Percentiles rank a stretch among this genome's conserved stretches.
Conservation (phyloP, 2,329 filamentous ascomycete genomes). For the Cercospora brassicicola region DNA sequence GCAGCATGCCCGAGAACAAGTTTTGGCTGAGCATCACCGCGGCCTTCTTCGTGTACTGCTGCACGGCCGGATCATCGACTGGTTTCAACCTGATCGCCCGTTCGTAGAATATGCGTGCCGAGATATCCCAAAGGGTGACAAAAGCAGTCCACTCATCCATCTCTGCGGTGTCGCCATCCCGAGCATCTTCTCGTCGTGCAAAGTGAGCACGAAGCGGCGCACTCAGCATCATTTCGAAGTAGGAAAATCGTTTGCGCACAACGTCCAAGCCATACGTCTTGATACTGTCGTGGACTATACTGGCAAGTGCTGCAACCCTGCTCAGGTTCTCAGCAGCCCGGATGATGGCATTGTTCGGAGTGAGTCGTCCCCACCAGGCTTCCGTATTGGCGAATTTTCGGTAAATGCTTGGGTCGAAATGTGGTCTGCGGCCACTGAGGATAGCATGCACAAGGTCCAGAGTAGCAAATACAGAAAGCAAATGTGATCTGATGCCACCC, state of each 20-base stretch:
- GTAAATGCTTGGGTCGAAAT: slow-evolving; percentile 19
- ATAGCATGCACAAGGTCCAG: slow-evolving; percentile 21
- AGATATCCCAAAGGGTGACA: slow-evolving; percentile 11
- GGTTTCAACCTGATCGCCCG: slow-evolving; percentile 10
- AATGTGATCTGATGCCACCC: slow-evolving; percentile 17
- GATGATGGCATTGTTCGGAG: slow-evolving; percentile 4
- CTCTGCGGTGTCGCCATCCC: background rate
- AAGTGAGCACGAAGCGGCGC: slow-evolving; percentile 3
- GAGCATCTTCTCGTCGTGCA: background rate
- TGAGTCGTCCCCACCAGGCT: slow-evolving; percentile 22
- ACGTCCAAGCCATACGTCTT: background rate
- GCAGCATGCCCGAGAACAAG: slow-evolving; percentile 16
- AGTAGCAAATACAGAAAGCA: slow-evolving; percentile 21
- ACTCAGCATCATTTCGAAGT: slow-evolving; percentile 4
- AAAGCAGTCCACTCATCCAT: slow-evolving; percentile 13
- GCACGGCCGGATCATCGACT: slow-evolving; percentile 15
- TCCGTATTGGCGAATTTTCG: slow-evolving; percentile 15
- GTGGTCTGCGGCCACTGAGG: slow-evolving; percentile 18
- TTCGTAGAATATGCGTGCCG: slow-evolving; percentile 16
- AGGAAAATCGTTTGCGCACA: background rate
- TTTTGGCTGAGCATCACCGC: background rate
- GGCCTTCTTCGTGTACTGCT: slow-evolving; percentile 13
- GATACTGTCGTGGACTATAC: slow-evolving; percentile 9
- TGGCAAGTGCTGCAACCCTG: slow-evolving; percentile 16
- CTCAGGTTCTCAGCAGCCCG: slow-evolving; percentile 4